These are phyloP conservation scores for Colletotrichum gloeosporioides DNA, from an alignment of 2,329 filamentous ascomycete species.

Conservation along the genomic window DNA sequence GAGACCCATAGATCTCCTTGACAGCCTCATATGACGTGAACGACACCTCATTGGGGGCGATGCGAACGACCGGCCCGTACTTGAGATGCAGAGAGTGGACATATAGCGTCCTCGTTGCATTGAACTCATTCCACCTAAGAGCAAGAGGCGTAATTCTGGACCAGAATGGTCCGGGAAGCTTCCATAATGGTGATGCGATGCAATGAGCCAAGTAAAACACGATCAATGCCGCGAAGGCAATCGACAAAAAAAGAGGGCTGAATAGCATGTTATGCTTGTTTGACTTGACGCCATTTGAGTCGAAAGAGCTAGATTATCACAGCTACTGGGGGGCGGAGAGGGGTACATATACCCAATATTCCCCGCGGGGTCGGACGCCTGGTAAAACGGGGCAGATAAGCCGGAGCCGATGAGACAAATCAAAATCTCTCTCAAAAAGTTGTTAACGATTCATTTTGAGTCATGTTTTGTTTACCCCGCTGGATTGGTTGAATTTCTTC, in stretches of 20 bases:
- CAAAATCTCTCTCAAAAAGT: background rate
- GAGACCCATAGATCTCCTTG: slow-evolving; percentile 67
- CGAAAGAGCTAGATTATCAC: background rate
- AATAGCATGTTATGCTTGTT: slow-evolving; percentile 20
- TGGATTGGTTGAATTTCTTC: background rate
- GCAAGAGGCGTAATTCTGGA: slow-evolving; percentile 55
- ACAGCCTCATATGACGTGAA: slow-evolving; percentile 62
- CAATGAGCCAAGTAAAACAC: slow-evolving; percentile 22
- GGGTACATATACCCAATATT: background rate
- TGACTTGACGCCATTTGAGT: background rate
- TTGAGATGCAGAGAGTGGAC: slow-evolving; percentile 60
- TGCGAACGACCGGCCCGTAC: slow-evolving; percentile 64
- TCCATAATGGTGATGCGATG: slow-evolving; percentile 40
- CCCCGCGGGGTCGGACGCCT: background rate
- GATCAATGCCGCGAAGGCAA: background rate
- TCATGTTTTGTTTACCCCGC: background rate
- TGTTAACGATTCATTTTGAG: background rate
- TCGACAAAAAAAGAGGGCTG: slow-evolving; percentile 13
- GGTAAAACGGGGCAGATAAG: slow-evolving; percentile 7
- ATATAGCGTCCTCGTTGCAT: slow-evolving; percentile 57
- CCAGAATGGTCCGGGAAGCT: slow-evolving; percentile 52
- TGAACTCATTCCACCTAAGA: slow-evolving; percentile 63
- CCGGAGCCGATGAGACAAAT: background rate
- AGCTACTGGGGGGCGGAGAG: background rate
- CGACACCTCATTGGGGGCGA: slow-evolving; percentile 63